Evolutionary conservation across 805 yeast species (phyloP).

Genomic region (Candida andamanensis): DNA sequence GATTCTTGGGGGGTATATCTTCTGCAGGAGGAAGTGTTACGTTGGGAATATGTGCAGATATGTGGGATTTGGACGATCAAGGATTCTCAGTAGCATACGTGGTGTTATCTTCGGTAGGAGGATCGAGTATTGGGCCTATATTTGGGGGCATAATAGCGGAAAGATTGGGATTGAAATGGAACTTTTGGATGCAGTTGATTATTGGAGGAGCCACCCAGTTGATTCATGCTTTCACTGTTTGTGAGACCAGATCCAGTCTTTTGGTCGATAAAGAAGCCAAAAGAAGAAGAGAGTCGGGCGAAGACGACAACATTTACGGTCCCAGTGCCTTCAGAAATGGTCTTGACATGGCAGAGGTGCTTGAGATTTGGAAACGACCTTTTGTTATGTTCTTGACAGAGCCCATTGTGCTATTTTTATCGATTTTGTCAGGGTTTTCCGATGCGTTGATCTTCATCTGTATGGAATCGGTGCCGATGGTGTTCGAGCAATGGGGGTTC

Average conservation of each 20-base stretch:
- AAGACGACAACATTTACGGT: conserved; percentile 27
- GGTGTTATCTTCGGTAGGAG: conserved; percentile 29
- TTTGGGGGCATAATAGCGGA: conserved; percentile 32
- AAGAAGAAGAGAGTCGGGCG: conserved; percentile 29
- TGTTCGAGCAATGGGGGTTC: conserved; percentile 32
- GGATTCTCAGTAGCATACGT: conserved; percentile 30
- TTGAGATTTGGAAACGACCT: conserved; percentile 33
- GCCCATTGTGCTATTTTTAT: conserved; percentile 35
- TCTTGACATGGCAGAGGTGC: conserved; percentile 18
- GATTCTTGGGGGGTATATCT: conserved; percentile 26
- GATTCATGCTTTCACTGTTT: conserved; percentile 28
- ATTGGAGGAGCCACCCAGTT: conserved; percentile 30
- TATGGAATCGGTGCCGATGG: conserved; percentile 31
- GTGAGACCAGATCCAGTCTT: conserved; percentile 30
- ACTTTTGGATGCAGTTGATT: conserved; percentile 31
- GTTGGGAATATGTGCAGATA: conserved; percentile 29
- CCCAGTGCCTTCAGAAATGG: conserved; percentile 24
- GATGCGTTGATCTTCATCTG: conserved; percentile 38
- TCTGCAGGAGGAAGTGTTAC: conserved; percentile 33
- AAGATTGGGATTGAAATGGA: conserved; percentile 26
- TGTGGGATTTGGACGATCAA: conserved; percentile 29
- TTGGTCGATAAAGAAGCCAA: conserved; percentile 33
- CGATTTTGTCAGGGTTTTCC: conserved; percentile 35
- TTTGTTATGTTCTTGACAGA: conserved; percentile 34
- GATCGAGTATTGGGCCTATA: conserved; percentile 25